Percentiles rank a stretch among this genome's conserved stretches.
phyloP scores from a whole-genome alignment of 192 early-diverging fungal species.

The Thamnidium elegans region DNA sequence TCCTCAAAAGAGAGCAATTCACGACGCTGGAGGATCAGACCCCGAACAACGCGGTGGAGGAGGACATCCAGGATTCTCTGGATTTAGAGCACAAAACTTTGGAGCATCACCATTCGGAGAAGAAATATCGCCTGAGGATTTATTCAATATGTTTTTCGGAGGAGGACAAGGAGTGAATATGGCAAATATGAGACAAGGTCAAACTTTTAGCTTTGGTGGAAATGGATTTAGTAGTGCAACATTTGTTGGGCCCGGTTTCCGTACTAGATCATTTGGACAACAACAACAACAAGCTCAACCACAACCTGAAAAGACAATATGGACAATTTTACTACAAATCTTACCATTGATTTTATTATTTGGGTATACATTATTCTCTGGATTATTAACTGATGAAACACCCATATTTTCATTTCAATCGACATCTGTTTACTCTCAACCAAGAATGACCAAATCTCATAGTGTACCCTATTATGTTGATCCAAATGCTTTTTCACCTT shows the following conservation, averaged over 20 bases:
- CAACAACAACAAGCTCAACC: constrained; percentile 44
- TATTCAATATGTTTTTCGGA: constrained; percentile 97
- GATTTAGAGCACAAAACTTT: constrained; percentile 28
- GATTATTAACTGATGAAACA: constrained; percentile 48
- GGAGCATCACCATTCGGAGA: constrained; percentile 43
- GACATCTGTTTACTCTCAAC: constrained; percentile 45
- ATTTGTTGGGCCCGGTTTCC: constrained; percentile 62
- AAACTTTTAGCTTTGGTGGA: constrained; percentile 47
- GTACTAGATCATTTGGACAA: constrained; percentile 30
- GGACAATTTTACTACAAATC: constrained; percentile 64
- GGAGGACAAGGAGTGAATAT: constrained; percentile 51
- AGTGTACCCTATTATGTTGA: constrained; percentile 84
- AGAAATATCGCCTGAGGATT: constrained; percentile 89
- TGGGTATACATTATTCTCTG: constrained; percentile 69
- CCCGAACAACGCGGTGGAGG: constrained; percentile 50
- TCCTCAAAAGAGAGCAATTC: constrained; percentile 76
- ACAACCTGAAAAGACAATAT: constrained; percentile 38
- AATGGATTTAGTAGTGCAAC: constrained; percentile 40
- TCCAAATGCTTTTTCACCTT: constrained; percentile 37
- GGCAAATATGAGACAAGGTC: constrained; percentile 25
- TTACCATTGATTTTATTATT: constrained; percentile 78
- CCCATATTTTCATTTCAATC: constrained; percentile 66
- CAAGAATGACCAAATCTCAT: constrained; percentile 55
- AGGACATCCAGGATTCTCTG: constrained; percentile 39
- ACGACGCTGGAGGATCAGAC: constrained; percentile 89